Evolutionary conservation across 768 basidiomycete genomes (phyloP), one percentile per base, ranked within the genome.

Genomic region (Tricholomella constricta): DNA sequence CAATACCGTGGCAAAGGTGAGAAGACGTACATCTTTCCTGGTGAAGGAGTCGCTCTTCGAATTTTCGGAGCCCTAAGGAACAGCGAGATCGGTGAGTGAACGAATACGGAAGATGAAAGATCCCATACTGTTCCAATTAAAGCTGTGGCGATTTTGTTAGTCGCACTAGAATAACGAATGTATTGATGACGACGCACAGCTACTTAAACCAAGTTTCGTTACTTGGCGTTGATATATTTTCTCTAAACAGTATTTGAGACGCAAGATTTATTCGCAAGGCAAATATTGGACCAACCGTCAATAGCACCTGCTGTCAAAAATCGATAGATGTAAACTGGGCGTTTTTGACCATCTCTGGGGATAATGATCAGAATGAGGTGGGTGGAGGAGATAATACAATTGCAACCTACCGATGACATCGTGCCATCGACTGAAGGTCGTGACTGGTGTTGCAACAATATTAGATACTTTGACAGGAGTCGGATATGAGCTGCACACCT

Each of bases 391-490:
- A 43, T 12, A 26, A 9, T 25, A 34, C 41, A 31, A 29, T 54
- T 19, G 2, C 10, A 41, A 59, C 73, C 41, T 55, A 92, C 93
- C 93, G 82, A 70, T 96, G 92, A 65, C 95, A 96, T 44, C 96
- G 84, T 46, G 94, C 96, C 96, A 98, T 98, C 2, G 97, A 88
- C 69, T 99, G 97, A 15, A 94, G 69, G 71, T 99, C 97, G 62
- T 90, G 90, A 62, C 89, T 92, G 50, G 25, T 41, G 12, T 14
- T 19, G 29, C 19, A 52, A 48, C 17, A 22, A 25, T 34, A 32
- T 36, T 34, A 25, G 27, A 23, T 44, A 7, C 25, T 27, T 6
- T 7, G 15, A 14, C 6, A 15, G 10, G 11, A 26, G 40, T n/a
- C 25, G 15, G 4, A 15, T 54, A 2, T 5, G 14, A 11, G 19